These are phyloP conservation scores for Glutinoglossum americanum DNA, from an alignment of 495 filamentous ascomycete species.

Conservation along the genomic window DNA sequence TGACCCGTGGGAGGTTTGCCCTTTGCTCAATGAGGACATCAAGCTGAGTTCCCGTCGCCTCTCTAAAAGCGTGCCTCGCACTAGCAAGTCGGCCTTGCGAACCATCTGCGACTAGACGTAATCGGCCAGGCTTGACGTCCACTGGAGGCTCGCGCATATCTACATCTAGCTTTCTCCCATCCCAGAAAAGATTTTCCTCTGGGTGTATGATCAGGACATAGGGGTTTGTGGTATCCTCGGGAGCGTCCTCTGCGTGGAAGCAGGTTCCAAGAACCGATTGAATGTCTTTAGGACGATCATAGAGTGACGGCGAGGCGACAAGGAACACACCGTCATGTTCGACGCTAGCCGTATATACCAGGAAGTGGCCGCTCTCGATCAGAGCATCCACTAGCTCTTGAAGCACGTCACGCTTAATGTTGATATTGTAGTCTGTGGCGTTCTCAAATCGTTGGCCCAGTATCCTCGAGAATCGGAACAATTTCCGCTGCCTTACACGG, in stretches of 20 bases:
- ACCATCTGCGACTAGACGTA: constrained; percentile 78
- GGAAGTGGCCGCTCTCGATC: constrained; percentile 69
- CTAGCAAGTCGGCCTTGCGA: constrained; percentile 57
- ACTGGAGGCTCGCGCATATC: constrained; percentile 55
- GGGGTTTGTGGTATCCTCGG: constrained; percentile 48
- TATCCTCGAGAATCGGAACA: constrained; percentile 69
- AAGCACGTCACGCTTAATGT: constrained; percentile 30
- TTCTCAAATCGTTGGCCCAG: constrained; percentile 89
- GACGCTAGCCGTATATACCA: constrained; percentile 42
- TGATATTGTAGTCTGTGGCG: constrained; percentile 77
- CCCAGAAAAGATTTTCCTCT: constrained; percentile 60
- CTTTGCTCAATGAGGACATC: constrained; percentile 78
- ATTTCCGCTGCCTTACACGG: constrained; percentile 75
- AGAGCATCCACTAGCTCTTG: constrained; percentile 60
- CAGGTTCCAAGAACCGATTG: constrained; percentile 71
- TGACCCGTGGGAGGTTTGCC: constrained; percentile 82
- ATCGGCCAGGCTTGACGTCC: constrained; percentile 67
- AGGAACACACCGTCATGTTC: constrained; percentile 59
- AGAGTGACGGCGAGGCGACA: constrained; percentile 62
- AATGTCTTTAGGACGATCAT: constrained; percentile 54
- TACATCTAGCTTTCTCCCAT: constrained; percentile 50
- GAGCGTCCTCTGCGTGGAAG: constrained; percentile 50
- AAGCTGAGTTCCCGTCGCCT: constrained; percentile 56
- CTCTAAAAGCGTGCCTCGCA: constrained; percentile 53
- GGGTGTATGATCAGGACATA: constrained; percentile 75